Percentiles rank a stretch among this genome's conserved stretches.
Conservation (phyloP, 73 alveolate species). For the Tetrahymena thermophila region DNA sequence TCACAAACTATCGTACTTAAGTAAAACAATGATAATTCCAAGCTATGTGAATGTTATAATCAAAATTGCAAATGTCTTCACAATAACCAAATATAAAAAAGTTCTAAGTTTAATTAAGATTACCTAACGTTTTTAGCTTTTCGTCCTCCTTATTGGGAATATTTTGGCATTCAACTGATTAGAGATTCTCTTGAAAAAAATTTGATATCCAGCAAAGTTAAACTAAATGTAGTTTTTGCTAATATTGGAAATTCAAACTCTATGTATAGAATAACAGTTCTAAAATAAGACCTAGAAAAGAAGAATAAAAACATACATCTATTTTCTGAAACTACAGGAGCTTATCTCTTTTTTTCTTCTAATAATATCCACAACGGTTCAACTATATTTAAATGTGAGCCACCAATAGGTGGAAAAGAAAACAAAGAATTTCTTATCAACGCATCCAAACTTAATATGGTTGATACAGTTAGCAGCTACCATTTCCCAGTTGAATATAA, state of each 20-base stretch:
- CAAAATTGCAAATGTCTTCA: background rate
- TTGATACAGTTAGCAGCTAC: conserved; percentile 2
- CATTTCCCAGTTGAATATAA: background rate
- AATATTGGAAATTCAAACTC: background rate
- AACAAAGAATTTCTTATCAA: conserved; percentile 9
- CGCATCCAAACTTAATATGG: conserved; percentile 5
- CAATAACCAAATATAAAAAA: background rate
- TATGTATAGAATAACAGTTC: background rate
- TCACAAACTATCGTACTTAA: background rate
- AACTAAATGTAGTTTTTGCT: background rate
- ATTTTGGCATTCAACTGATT: background rate
- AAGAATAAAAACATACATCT: background rate
- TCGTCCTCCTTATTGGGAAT: background rate
- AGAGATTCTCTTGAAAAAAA: background rate
- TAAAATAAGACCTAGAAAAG: background rate
- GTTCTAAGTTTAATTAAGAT: background rate
- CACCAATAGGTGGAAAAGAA: conserved; percentile 15
- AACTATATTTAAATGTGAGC: conserved; percentile 5
- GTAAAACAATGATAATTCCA: background rate
- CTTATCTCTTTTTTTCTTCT: conserved; percentile 11
- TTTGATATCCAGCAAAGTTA: background rate
- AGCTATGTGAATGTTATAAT: background rate
- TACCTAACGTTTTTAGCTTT: background rate
- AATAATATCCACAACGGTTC: background rate
- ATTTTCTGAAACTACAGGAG: conserved; percentile 12